Base-by-base conservation (phyloP, 2,329 filamentous ascomycete species). In the Penicillium sp. region DNA sequence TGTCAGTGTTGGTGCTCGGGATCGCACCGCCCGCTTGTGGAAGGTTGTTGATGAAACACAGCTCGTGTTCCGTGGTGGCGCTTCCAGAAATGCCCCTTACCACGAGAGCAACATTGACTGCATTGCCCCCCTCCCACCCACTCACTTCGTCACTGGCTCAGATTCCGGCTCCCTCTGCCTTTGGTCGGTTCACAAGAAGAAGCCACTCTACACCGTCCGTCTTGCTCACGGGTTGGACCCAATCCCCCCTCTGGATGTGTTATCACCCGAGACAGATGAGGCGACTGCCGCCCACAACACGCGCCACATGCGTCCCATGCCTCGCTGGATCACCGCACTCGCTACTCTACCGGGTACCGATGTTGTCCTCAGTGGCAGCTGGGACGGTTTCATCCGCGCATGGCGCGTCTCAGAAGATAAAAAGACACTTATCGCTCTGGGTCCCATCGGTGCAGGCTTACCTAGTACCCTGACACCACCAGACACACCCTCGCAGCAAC, bases 21-120 rank as follows among this genome's bases (percentile, higher is more conserved):
- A 99, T 74, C 87, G 93, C 57, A 97, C 93, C 2, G 94, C 93
- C 39, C 84, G 94, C 58, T 78, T 96, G 66, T 99, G 94, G 94
- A 97, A 97, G 76, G 93, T 99, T 1, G 86, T 91, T 5, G 94
- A 99, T 68, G 93, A 99, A 78, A 91, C 89, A 1, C 94, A 99
- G 73, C 84, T 99, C 7, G 93, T 97, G 2, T 99, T 97, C 76
- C 88, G 93, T 48, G 93, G 93, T 57, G 91, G 92, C 61, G 77
- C 73, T 45, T 78, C 73, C 42, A 80, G 73, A 48, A 76, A 79
- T 17, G 79, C 80, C 17, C 67, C 77, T 10, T 85, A 86, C 61
- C 78, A 83, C 43, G 86, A 97, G 74, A 93, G 92, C 55, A 96
- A 89, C 70, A 93, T 97, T 76, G 94, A 99, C 75, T 88, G 92